Base-by-base conservation (phyloP, 352 stramenopile species). In the Phytophthora meadii region DNA sequence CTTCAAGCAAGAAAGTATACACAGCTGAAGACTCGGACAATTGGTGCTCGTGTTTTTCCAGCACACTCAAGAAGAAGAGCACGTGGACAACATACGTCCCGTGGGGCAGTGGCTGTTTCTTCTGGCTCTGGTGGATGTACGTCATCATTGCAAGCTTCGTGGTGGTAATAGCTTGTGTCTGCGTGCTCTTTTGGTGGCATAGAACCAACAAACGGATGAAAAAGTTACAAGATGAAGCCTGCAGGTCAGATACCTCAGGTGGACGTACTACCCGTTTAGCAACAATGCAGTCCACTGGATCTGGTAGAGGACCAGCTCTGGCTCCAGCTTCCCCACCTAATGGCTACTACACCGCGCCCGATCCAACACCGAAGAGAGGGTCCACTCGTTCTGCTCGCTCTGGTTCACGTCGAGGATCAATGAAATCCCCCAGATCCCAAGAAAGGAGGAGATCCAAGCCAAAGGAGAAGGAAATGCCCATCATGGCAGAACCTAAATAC, bases 71-170 rank as follows among this genome's bases (percentile, higher is more conserved):
- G 72, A 78, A 67, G 57, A 84, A 81, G 56, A 92, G 77, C 50
- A 68, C 65, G 24, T 70, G 90, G 50, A 74, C 79, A 11, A 77
- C 67, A n/a, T 82, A 83, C 49, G 22, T 89, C 14, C 87, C 87
- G 2, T 90, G 87, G 69, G 79, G 79, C 1, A 68, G 42, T 14
- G 74, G 76, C 2, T 95, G 87, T 55, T 94, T 93, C 70, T 93
- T 94, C 68, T 91, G 82, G 85, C 70, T 82, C 12, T 95, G 87
- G 87, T 95, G 87, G 87, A 90, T 93, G 70, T 95, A 93, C 44
- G 54, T 95, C 34, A 81, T 95, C 28, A 27, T 93, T 36, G 83
- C 76, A 7, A 85, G 80, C 28, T 55, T 79, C 11, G 42, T 81
- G 5, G 71, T 95, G 6, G 67, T 93, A 37, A 63, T 91, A 8